phyloP scores from a whole-genome alignment of 2,329 filamentous ascomycete species.

The Stemphylium lycopersici region DNA sequence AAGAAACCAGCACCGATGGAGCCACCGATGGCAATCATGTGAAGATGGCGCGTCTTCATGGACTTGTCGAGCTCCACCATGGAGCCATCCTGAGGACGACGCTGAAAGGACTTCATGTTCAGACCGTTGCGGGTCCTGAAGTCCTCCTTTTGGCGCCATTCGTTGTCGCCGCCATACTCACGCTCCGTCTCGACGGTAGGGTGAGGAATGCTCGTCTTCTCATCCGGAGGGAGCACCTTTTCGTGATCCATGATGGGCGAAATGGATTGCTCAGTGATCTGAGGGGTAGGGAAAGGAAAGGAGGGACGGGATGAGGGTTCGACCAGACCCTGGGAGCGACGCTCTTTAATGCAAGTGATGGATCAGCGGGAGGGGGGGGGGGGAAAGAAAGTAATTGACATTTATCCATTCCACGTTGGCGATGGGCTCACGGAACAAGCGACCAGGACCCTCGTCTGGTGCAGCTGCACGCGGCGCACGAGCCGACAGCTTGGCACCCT shows the following conservation, averaged over 20 bases:
- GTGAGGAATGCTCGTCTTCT: slow-evolving; percentile 32
- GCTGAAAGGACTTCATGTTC: slow-evolving; percentile 44
- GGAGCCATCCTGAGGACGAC: slow-evolving; percentile 33
- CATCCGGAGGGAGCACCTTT: slow-evolving; percentile 32
- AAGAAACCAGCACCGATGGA: slow-evolving; percentile 69
- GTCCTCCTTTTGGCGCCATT: slow-evolving; percentile 41
- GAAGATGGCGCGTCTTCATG: slow-evolving; percentile 64
- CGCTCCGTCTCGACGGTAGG: slow-evolving; percentile 20
- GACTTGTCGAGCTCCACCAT: slow-evolving; percentile 44
- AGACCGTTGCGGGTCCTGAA: slow-evolving; percentile 47
- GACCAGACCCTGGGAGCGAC: slow-evolving; percentile 17
- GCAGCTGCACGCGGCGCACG: slow-evolving; percentile 23
- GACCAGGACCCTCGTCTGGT: slow-evolving; percentile 28
- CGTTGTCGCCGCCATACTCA: slow-evolving; percentile 11
- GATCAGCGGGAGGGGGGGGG: slow-evolving; percentile 37
- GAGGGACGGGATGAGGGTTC: slow-evolving; percentile 9
- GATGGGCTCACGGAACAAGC: slow-evolving; percentile 30
- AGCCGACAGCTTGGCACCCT: slow-evolving; percentile 31
- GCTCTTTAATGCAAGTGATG: slow-evolving; percentile 30
- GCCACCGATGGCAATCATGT: slow-evolving; percentile 68
- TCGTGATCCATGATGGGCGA: slow-evolving; percentile 36
- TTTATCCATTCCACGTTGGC: slow-evolving; percentile 27
- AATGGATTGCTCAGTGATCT: slow-evolving; percentile 8
- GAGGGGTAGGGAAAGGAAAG: slow-evolving; percentile 1
- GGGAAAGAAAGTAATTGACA: slow-evolving; percentile 23